Base-by-base conservation (phyloP, 805 yeast species). In the Ogataea haglerorum region DNA sequence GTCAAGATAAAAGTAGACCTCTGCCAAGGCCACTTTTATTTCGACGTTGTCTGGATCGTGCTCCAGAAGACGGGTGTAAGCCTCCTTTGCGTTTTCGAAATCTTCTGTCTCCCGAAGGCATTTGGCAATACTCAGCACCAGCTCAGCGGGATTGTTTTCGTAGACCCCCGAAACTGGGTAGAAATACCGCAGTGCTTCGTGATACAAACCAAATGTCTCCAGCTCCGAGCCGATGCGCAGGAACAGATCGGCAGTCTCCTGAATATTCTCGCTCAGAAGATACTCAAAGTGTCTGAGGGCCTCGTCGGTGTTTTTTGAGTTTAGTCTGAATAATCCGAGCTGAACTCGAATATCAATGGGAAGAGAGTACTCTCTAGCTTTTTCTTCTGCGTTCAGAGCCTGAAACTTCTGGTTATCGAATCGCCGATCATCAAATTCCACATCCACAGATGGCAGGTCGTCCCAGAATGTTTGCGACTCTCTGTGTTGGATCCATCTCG, bases 341-440 rank as follows among this genome's bases (percentile, higher is more conserved):
- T 93, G 86, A 22, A 80, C 81, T 40, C 98, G 65, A 18, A 93
- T 85, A 65, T 91, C 98, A 34, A 90, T 79, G 2, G 98, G 98
- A 15, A 93, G 62, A 7, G 71, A 61, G 49, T 63, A 77, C 52
- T 70, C 70, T 26, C 63, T 48, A 41, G 66, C 60, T 4, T 63
- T 58, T 40, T 73, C 75, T 33, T 63, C 63, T 10, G 55, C 57
- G 1, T 70, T 51, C 18, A 76, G 48, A 1, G 68, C 60, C 37
- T 67, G 70, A 50, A 60, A 77, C 34, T 66, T 68, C 8, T 65
- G 60, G 49, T 70, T 70, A 31, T 70, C 73, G 26, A 65, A 61
- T 47, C 95, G 66, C 55, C 95, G 71, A 17, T 70, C 75, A 58
- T 91, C 97, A 63, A 83, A 91, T 61, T 91, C 98, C 0, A 85